Conservation (phyloP, 2,329 filamentous ascomycete genomes). For the Trichoderma atroviride region DNA sequence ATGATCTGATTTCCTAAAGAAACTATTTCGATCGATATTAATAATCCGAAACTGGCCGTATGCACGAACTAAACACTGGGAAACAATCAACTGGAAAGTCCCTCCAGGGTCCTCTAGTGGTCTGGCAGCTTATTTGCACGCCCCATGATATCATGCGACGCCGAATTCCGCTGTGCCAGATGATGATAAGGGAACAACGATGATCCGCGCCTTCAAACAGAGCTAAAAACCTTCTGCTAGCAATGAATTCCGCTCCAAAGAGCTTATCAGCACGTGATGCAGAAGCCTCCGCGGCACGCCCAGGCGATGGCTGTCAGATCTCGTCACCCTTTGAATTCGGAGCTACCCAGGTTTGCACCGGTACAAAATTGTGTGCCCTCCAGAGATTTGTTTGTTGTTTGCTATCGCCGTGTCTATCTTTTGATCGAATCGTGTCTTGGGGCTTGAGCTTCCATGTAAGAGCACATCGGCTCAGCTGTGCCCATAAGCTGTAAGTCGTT, state of each 20-base stretch:
- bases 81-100: background rate
- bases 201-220: slow-evolving; percentile 1
- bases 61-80: background rate
- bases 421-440: slow-evolving; percentile 9
- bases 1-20: background rate
- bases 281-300: slow-evolving; percentile 36
- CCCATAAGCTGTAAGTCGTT: slow-evolving; percentile 42
- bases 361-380: slow-evolving; percentile 26
- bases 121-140: background rate
- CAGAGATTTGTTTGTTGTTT: slow-evolving; percentile 6
- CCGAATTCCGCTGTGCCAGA: slow-evolving; percentile 15
- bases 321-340: slow-evolving; percentile 41
- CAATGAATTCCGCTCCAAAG: slow-evolving; percentile 6
- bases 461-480: slow-evolving; percentile 37
- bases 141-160: slow-evolving; percentile 22
- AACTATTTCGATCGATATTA: background rate
- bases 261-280: slow-evolving; percentile 43
- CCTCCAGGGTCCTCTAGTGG: background rate
- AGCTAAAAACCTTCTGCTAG: background rate
- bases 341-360: slow-evolving; percentile 44
- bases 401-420: slow-evolving; percentile 1
- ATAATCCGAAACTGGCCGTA: background rate
- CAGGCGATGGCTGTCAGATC: slow-evolving; percentile 39
- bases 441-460: slow-evolving; percentile 42
- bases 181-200: slow-evolving; percentile 17